These are phyloP conservation scores for Eutrema heterophyllum DNA, from an alignment of 345 rosid species.

Conservation along the genomic window DNA sequence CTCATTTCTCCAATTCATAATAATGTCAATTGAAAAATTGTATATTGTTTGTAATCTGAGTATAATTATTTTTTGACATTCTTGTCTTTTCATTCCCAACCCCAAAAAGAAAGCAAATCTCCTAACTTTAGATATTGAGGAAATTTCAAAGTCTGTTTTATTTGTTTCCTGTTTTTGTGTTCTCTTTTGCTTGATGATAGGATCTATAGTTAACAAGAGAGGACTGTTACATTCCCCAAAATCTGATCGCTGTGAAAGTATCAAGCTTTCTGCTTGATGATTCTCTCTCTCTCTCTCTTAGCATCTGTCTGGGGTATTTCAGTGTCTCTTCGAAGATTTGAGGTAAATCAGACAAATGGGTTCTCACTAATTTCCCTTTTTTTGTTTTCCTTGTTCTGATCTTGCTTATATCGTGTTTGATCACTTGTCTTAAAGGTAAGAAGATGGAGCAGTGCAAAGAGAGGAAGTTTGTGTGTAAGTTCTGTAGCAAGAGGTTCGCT, in stretches of 20 bases:
- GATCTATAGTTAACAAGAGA: conserved; percentile 32
- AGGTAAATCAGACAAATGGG: conserved; percentile 12
- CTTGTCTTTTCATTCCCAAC: neutral
- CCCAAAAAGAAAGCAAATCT: conserved; percentile 27
- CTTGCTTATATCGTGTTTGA: conserved; percentile 9
- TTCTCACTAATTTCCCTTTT: neutral
- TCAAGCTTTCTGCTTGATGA: conserved; percentile 34
- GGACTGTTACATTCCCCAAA: conserved; percentile 26
- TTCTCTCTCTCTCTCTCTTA: neutral
- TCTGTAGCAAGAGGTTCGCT: conserved; percentile 62
- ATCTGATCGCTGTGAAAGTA: conserved; percentile 19
- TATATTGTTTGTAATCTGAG: neutral
- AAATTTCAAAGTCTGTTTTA: conserved; percentile 33
- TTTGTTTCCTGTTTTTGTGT: conserved; percentile 34
- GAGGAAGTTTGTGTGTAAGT: conserved; percentile 69
- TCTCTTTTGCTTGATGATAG: conserved; percentile 26
- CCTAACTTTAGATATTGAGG: conserved; percentile 29
- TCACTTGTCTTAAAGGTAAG: neutral
- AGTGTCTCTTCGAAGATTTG: conserved; percentile 3
- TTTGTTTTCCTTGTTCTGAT: neutral
- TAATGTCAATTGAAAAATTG: neutral
- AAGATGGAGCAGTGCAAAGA: conserved; percentile 54
- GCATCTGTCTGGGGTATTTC: neutral
- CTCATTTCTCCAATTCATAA: neutral
- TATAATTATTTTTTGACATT: neutral